Conservation (phyloP, 331 rosid genomes). For the Rhamnella rubrinervis region DNA sequence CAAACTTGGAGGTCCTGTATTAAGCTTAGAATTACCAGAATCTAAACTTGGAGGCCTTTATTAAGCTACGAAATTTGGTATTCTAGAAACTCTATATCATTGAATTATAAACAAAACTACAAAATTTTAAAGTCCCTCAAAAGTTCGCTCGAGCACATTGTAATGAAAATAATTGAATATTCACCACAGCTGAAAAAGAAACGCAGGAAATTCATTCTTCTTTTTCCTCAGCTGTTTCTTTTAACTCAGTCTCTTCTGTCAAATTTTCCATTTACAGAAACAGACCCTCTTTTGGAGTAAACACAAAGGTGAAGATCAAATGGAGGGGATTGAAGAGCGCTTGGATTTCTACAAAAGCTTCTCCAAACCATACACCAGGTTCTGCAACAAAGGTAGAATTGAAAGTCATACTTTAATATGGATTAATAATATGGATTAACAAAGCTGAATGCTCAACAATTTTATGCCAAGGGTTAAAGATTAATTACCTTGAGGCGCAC, state of each 20-base stretch:
- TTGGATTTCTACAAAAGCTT: slow-evolving; percentile 52
- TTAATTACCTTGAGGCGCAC: slow-evolving; percentile 81
- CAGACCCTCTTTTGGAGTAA: slow-evolving; percentile 19
- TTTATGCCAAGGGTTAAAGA: slow-evolving; percentile 5
- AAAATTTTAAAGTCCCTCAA: slow-evolving; percentile 4
- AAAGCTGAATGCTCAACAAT: slow-evolving; percentile 24
- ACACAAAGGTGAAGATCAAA: slow-evolving; percentile 18
- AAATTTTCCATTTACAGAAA: slow-evolving; percentile 30
- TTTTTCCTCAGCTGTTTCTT: slow-evolving; percentile 17
- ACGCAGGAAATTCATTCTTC: slow-evolving; percentile 2
- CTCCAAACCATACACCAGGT: slow-evolving; percentile 92
- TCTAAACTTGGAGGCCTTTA: not conserved
- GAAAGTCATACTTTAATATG: not conserved
- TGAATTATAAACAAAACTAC: not conserved
- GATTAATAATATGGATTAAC: not conserved
- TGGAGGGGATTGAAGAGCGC: slow-evolving; percentile 25
- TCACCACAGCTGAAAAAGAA: slow-evolving; percentile 1
- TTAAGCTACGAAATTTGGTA: not conserved
- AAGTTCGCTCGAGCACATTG: slow-evolving; percentile 7
- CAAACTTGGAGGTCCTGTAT: not conserved
- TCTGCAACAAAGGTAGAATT: slow-evolving; percentile 52
- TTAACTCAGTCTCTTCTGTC: slow-evolving; percentile 7
- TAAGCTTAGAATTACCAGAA: not conserved
- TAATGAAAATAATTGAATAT: not conserved
- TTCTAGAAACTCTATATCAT: not conserved